Percentiles rank a stretch among this genome's conserved stretches.
phyloP scores from a whole-genome alignment of 441 rosid genomes.

The Populus hybrid region DNA sequence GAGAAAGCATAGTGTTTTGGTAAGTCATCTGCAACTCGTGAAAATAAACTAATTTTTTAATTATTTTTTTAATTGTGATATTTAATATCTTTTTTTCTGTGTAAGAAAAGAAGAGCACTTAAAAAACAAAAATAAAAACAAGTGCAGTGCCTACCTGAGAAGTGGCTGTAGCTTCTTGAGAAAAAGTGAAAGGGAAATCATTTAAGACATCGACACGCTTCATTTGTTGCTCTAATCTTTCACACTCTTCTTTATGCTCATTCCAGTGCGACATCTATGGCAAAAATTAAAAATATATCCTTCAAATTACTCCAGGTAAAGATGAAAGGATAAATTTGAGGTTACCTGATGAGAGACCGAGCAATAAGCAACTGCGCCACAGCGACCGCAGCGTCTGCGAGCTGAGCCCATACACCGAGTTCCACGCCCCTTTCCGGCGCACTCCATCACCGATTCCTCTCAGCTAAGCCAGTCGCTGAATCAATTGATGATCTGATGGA shows the following conservation, averaged over 20 bases:
- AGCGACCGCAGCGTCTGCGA: conserved; percentile 59
- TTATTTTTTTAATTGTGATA: too few species aligned
- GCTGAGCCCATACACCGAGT: conserved; percentile 64
- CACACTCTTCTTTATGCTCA: conserved; percentile 78
- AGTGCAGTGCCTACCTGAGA: conserved; percentile 34
- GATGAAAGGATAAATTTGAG: not conserved
- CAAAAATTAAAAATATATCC: not conserved
- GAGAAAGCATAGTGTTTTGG: too few species aligned
- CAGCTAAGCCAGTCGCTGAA: not conserved
- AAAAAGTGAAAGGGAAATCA: conserved; percentile 74
- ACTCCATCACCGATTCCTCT: conserved; percentile 49
- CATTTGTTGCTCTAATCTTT: conserved; percentile 80
- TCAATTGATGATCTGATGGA: not conserved
- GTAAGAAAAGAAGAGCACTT: too few species aligned
- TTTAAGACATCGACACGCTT: conserved; percentile 46
- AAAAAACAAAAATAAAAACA: not conserved
- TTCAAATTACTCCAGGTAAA: not conserved
- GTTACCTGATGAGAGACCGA: conserved; percentile 77
- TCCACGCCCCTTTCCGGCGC: conserved; percentile 70
- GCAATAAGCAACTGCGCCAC: conserved; percentile 85
- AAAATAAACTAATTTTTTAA: too few species aligned
- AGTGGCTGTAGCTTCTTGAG: conserved; percentile 73
- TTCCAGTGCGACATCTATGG: conserved; percentile 63
- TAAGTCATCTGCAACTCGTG: too few species aligned
- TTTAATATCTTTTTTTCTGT: too few species aligned